phyloP scores from a whole-genome alignment of 768 basidiomycete species.

The Mycena maculata region DNA sequence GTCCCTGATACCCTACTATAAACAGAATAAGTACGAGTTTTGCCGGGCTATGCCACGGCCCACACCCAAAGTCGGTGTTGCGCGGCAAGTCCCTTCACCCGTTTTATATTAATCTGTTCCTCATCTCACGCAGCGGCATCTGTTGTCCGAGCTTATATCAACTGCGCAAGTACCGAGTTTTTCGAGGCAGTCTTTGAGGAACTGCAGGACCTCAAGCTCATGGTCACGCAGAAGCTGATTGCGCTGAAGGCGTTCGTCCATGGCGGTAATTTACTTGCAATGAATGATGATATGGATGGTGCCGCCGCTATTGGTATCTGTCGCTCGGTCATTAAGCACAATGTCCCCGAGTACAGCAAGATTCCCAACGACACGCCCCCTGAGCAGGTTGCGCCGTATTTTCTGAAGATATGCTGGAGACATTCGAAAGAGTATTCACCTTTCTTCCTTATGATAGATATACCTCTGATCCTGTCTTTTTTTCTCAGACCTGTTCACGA shows the following conservation, averaged over 20 bases:
- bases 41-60: too few species aligned
- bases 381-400: neutral
- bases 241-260: conserved; percentile 14
- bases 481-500: conserved; percentile 5
- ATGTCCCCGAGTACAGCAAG: conserved; percentile 12
- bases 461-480: too few species aligned
- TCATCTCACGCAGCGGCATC: neutral
- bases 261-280: conserved; percentile 22
- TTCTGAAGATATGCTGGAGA: conserved; percentile 19
- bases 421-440: conserved; percentile 12
- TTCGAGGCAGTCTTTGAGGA: conserved; percentile 23
- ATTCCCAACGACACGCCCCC: conserved; percentile 1
- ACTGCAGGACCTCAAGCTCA: neutral
- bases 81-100: neutral
- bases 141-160: neutral
- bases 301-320: conserved; percentile 16
- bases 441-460: neutral
- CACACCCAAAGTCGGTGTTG: too few species aligned
- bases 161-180: neutral
- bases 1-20: too few species aligned
- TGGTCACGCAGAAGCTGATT: conserved; percentile 12
- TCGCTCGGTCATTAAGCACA: conserved; percentile 21
- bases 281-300: conserved; percentile 32
- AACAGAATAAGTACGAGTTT: too few species aligned
- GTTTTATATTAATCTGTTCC: neutral